phyloP scores from a whole-genome alignment of 2,329 filamentous ascomycete species.

The Fusarium concolor region DNA sequence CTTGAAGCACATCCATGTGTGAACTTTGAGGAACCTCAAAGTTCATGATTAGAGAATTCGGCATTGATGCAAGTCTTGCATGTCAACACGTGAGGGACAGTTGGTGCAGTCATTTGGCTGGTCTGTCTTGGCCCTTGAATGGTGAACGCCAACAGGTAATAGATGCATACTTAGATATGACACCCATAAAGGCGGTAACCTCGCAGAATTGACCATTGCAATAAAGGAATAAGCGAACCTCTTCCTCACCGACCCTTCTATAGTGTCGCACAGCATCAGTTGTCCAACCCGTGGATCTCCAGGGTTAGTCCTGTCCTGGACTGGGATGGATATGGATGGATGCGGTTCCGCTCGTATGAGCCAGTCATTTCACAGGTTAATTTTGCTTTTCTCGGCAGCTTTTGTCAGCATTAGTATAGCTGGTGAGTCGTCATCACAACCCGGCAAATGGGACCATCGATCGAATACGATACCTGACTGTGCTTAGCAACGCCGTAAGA shows the following conservation, averaged over 20 bases:
- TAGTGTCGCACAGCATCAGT: conserved; percentile 11
- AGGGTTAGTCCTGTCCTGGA: background rate
- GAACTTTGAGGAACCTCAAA: background rate
- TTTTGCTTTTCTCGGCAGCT: background rate
- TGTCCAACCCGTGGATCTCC: conserved; percentile 6
- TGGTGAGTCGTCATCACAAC: conserved; percentile 30
- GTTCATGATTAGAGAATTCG: background rate
- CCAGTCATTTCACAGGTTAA: conserved; percentile 2
- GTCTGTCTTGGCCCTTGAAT: conserved; percentile 23
- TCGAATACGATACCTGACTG: conserved; percentile 15
- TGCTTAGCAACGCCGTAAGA: conserved; percentile 5
- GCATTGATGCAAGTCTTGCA: conserved; percentile 4
- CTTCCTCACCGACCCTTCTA: conserved; percentile 8
- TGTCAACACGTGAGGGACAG: conserved; percentile 34
- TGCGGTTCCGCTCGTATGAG: conserved; percentile 30
- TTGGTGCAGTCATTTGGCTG: conserved; percentile 25
- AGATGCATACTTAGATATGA: conserved; percentile 4
- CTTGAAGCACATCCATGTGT: background rate
- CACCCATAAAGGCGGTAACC: background rate
- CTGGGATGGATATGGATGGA: background rate
- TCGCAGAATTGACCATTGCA: conserved; percentile 8
- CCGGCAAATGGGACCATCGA: conserved; percentile 31
- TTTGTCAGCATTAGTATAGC: conserved; percentile 28
- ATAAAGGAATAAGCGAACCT: conserved; percentile 22
- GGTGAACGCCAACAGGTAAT: background rate